Base-by-base conservation (phyloP, 139 green algal genomes). In the Picochlorum sp. region DNA sequence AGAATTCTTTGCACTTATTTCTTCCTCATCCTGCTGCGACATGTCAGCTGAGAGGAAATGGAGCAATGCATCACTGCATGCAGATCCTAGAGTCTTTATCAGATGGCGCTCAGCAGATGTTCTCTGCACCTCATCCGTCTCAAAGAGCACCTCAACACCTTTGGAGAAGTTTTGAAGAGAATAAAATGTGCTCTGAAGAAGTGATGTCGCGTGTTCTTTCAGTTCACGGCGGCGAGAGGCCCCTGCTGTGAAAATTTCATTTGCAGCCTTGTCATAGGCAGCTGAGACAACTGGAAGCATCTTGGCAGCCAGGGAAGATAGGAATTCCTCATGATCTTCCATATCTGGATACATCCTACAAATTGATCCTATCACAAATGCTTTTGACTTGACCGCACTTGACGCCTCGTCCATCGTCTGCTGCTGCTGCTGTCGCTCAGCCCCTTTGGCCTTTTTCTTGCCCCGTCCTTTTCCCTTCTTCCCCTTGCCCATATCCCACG, bases 201-300 rank as follows among this genome's bases (percentile, higher is more conserved):
- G 58, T 4, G 47, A n/a, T 4, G 69, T 52, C 4, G 86, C 64
- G 6, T 62, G 58, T 6, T 94, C 88, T 16, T 78, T 80, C 59
- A 71, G 58, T 3, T 72, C 71, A 32, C 78, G 69, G 45, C 84
- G 66, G n/a, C 74, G 72, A 73, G 90, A 88, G 13, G 85, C 84
- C 6, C 83, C 81, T 21, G 84, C 78, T 9, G 74, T 84, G 61
- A 92, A 87, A 21, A 84, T 85, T 3, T 73, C 82, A 9, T 74
- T 34, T 51, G 89, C 75, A 4, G 79, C 72, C 10, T 71, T 63
- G 44, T 87, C 80, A 47, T 83, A 90, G 50, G 80, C 81, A 14
- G 70, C 61, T n/a, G 89, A 47, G 3, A 81, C 81, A 10, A 69
- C 64, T 1, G 72, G 73, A 21, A 78, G 65, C 14, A 95, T 58